These are phyloP conservation scores for Starmerella scarabaei DNA, from an alignment of 805 yeast genomes.

Conservation along the genomic window DNA sequence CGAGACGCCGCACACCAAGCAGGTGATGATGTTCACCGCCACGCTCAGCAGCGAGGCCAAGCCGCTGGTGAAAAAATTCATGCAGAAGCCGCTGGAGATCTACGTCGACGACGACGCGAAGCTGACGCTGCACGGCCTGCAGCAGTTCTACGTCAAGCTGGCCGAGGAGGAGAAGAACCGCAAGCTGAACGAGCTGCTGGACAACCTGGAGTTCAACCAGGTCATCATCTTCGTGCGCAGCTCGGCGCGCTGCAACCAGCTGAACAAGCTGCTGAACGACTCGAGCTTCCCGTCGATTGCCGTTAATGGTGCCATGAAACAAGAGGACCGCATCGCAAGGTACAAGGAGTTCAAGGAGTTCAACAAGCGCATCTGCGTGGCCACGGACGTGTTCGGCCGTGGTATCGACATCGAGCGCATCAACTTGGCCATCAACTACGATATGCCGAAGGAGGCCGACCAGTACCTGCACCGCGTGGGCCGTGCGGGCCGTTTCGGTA, in stretches of 20 bases:
- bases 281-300: conserved; percentile 96
- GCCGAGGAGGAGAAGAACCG: conserved; percentile 87
- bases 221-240: conserved; percentile 92
- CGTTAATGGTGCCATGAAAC: conserved; percentile 89
- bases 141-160: conserved; percentile 86
- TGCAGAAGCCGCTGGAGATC: conserved; percentile 95
- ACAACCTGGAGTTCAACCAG: conserved; percentile 92
- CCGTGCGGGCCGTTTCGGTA: conserved; percentile 99
- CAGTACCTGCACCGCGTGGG: conserved; percentile 98
- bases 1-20: conserved; percentile 95
- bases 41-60: conserved; percentile 88
- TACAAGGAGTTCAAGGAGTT: conserved; percentile 94
- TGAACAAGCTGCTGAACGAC: conserved; percentile 75
- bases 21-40: conserved; percentile 98
- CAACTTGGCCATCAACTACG: conserved; percentile 94
- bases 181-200: conserved; percentile 81
- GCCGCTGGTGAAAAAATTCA: conserved; percentile 93
- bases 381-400: conserved; percentile 97
- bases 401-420: conserved; percentile 99
- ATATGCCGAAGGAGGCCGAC: conserved; percentile 90
- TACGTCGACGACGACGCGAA: conserved; percentile 97
- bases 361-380: conserved; percentile 95
- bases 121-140: conserved; percentile 93
- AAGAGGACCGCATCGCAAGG: conserved; percentile 95
- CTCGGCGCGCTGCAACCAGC: conserved; percentile 80